Conservation (phyloP, 2,329 filamentous ascomycete genomes). For the Macrophomina phaseolina region DNA sequence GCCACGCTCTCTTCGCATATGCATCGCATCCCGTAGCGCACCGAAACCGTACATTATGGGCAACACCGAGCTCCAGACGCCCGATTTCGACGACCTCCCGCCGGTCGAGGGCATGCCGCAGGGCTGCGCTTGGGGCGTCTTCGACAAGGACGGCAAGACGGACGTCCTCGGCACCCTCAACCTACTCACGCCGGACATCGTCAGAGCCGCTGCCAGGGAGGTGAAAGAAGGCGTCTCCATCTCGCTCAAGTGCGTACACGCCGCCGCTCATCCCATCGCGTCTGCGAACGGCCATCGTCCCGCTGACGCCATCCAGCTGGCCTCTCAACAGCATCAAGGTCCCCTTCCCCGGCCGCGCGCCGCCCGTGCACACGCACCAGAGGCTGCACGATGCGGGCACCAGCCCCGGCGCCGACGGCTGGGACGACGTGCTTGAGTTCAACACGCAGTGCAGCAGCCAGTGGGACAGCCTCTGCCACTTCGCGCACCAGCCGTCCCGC, state of each 20-base stretch:
- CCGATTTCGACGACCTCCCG: constrained; percentile 8
- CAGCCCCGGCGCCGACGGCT: constrained; percentile 24
- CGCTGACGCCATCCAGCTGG: constrained; percentile 28
- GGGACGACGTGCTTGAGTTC: constrained; percentile 50
- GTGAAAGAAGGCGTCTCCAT: constrained; percentile 57
- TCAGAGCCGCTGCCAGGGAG: constrained; percentile 51
- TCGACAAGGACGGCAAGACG: constrained; percentile 26
- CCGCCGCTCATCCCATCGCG: not conserved
- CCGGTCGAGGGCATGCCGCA: constrained; percentile 7
- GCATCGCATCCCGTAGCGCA: not conserved
- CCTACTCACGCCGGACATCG: constrained; percentile 55
- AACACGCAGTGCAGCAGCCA: constrained; percentile 63
- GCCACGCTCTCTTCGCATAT: not conserved
- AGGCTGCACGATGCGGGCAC: constrained; percentile 33
- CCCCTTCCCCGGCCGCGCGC: constrained; percentile 43
- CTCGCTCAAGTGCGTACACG: constrained; percentile 56
- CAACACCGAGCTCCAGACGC: constrained; percentile 35
- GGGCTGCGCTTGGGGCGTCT: constrained; percentile 28
- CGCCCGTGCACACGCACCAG: constrained; percentile 43
- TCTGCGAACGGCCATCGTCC: not conserved
- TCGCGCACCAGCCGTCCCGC: not conserved
- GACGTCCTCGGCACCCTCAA: constrained; percentile 53
- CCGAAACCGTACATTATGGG: not conserved
- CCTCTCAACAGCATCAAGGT: constrained; percentile 29
- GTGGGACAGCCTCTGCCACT: constrained; percentile 53